Conservation (phyloP, 805 yeast species). For the Yamadazyma sp. region DNA sequence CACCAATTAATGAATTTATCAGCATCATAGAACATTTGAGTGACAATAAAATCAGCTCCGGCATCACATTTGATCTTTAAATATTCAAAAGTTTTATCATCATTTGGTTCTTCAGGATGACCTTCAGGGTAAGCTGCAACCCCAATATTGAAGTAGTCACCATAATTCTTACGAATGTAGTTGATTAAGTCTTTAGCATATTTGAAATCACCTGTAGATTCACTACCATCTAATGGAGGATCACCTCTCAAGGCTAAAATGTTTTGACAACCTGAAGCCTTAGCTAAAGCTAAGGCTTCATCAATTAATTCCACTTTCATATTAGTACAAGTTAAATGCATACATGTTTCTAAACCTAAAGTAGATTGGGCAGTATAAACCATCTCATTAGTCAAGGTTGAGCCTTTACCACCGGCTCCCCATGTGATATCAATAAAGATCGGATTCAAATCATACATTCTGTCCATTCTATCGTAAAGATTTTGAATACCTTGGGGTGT, state of each 20-base stretch:
- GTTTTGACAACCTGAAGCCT: constrained; percentile 89
- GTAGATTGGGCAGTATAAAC: constrained; percentile 88
- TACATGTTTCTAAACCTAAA: constrained; percentile 90
- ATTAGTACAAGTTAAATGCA: constrained; percentile 97
- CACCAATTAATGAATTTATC: constrained; percentile 87
- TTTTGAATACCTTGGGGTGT: constrained; percentile 96
- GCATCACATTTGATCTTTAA: constrained; percentile 88
- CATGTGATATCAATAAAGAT: constrained; percentile 94
- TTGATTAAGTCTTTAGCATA: constrained; percentile 84
- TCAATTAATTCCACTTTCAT: constrained; percentile 83
- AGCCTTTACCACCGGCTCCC: constrained; percentile 95
- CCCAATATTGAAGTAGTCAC: constrained; percentile 89
- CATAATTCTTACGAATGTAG: constrained; percentile 74
- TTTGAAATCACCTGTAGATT: constrained; percentile 76
- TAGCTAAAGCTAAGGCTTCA: constrained; percentile 80
- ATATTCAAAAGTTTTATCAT: constrained; percentile 49
- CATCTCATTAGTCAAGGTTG: constrained; percentile 84
- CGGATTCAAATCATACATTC: constrained; percentile 91
- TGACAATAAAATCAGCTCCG: constrained; percentile 90
- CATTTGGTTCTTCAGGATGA: constrained; percentile 77
- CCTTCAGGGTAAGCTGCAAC: constrained; percentile 99
- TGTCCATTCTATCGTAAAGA: constrained; percentile 93
- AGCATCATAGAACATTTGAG: constrained; percentile 96
- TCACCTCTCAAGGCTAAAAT: constrained; percentile 95
- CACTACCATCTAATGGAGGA: constrained; percentile 77